These are phyloP conservation scores for Daldinia childiae DNA, from an alignment of 495 filamentous ascomycete species.

Conservation along the genomic window DNA sequence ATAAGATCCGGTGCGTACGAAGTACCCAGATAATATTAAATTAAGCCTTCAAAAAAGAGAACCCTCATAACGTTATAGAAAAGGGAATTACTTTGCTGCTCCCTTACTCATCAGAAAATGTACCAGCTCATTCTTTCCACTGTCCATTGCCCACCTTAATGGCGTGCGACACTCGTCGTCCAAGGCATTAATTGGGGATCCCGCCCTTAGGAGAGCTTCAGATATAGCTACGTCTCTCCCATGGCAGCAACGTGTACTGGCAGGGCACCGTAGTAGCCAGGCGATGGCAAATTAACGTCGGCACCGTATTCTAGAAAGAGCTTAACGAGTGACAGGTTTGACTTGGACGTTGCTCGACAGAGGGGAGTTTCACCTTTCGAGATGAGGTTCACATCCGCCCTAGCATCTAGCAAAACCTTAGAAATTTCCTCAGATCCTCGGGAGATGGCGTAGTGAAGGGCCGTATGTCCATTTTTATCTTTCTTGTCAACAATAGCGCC, in stretches of 20 bases:
- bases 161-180: constrained; percentile 48
- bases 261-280: constrained; percentile 25
- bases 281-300: constrained; percentile 20
- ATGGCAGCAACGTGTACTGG: constrained; percentile 34
- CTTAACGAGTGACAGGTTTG: constrained; percentile 22
- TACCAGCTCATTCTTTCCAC: constrained; percentile 31
- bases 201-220: constrained; percentile 44
- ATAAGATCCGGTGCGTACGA: neutral
- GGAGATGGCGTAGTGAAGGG: constrained; percentile 44
- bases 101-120: constrained; percentile 35
- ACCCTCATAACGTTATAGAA: neutral
- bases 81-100: constrained; percentile 15
- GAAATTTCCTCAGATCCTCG: constrained; percentile 38
- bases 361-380: constrained; percentile 35
- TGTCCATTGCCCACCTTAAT: constrained; percentile 33
- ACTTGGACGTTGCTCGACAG: constrained; percentile 35
- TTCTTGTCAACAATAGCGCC: constrained; percentile 41
- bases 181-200: constrained; percentile 45
- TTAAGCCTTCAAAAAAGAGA: neutral
- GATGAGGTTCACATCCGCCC: constrained; percentile 39
- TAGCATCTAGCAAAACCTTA: constrained; percentile 36
- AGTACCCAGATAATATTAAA: too few relatives aligned
- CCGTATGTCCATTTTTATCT: constrained; percentile 35
- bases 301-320: constrained; percentile 24
- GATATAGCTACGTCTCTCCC: constrained; percentile 39